Conservation (phyloP, 1,284 basidiomycete genomes). For the Marasmius fiardii region DNA sequence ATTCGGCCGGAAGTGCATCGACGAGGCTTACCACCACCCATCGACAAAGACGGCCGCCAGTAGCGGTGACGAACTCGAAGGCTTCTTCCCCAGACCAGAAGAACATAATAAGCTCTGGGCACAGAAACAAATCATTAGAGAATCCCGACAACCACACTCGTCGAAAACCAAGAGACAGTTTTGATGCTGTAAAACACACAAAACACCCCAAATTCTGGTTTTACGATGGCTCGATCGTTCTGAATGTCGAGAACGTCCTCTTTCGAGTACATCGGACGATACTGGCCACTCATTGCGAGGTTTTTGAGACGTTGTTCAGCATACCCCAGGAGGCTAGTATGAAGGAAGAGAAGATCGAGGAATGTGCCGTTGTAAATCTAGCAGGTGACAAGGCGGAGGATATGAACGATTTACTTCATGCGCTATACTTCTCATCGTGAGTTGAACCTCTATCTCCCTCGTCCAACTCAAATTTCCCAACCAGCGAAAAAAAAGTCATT, state of each 20-base stretch:
- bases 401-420: slow-evolving; percentile 8
- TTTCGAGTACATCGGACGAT: slow-evolving; percentile 39
- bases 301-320: slow-evolving; percentile 34
- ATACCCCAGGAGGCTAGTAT: slow-evolving; percentile 35
- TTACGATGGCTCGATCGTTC: slow-evolving; percentile 36
- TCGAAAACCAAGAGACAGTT: background rate
- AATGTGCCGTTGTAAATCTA: slow-evolving; percentile 8
- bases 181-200: background rate
- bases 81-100: too few species aligned
- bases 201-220: slow-evolving; percentile 31
- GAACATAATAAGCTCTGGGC: too few species aligned
- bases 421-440: slow-evolving; percentile 14
- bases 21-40: too few species aligned
- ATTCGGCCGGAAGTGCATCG: too few species aligned
- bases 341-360: slow-evolving; percentile 7
- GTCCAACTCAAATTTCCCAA: background rate
- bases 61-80: too few species aligned
- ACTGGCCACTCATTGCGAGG: slow-evolving; percentile 33
- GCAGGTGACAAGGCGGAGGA: slow-evolving; percentile 7
- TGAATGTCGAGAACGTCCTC: slow-evolving; percentile 27
- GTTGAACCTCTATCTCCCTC: slow-evolving; percentile 1
- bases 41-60: too few species aligned
- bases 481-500: slow-evolving; percentile 26
- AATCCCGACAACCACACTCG: too few species aligned
- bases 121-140: too few species aligned